Evolutionary conservation across 352 stramenopile genomes (phyloP), one percentile per base, ranked within the genome.

Genomic region (Phytopythium litorale): DNA sequence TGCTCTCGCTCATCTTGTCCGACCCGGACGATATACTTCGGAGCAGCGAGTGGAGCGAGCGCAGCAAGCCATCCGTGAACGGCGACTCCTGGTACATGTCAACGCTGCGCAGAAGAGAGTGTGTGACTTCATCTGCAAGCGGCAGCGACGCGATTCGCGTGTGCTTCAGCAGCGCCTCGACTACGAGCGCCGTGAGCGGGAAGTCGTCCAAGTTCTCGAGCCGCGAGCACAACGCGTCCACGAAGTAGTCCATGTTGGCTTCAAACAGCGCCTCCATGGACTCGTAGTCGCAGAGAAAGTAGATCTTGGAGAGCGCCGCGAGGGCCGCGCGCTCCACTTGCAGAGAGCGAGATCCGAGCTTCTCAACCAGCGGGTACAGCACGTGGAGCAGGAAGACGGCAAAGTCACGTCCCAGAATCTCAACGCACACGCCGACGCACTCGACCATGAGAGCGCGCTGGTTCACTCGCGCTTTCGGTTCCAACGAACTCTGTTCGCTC

Each of bases 171-270:
- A 96, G 55, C 5, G 72, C 82, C 56, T 96, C 79, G 32, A 94
- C 77, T 15, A 94, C 87, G n/a, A 79, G 79, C 9, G 81, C 81
- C 25, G 87, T 91, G 60, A 83, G 73, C 32, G 85, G 85, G 32
- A 88, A 93, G 40, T 50, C 35, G 30, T 92, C 81, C 51, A 96
- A 58, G 49, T 91, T 78, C 40, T 86, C 73, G 16, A 96, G 77
- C 15, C 85, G 83, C 37, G 72, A 70, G 50, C 80, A 90, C 53
- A 96, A 66, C 1, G 85, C 72, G 66, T 96, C 87, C 21, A 94
- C 81, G 60, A 96, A 92, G 62, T 96, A 96, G 66, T 96, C 87
- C 83, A 94, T 94, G 54, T 94, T 96, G 56, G 66, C 65, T 53
- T 89, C 75, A 25, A 94, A 88, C 45, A 94, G 72, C 21, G 66